These are phyloP conservation scores for Astrocystis sublimbata DNA, from an alignment of 495 filamentous ascomycete species.

Conservation along the genomic window DNA sequence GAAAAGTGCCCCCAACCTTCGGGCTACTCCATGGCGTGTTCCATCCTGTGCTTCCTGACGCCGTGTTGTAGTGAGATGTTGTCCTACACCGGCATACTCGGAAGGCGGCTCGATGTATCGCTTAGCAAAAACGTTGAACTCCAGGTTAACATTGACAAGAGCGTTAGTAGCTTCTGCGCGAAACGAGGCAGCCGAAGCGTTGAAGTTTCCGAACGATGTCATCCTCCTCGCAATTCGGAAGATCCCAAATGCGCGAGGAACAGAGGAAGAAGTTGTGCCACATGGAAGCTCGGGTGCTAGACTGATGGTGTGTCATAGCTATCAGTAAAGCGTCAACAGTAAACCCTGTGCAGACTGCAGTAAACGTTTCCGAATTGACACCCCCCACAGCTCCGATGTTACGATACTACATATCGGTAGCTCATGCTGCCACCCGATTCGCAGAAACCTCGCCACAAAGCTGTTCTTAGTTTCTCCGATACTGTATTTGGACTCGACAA, in stretches of 20 bases:
- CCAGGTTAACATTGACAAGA: neutral
- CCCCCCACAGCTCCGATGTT: neutral
- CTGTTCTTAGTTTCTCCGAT: neutral
- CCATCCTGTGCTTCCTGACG: neutral
- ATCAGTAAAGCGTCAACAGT: neutral
- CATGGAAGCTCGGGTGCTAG: neutral
- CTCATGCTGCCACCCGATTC: neutral
- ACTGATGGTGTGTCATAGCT: neutral
- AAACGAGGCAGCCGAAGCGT: slow-evolving; percentile 1
- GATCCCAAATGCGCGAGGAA: neutral
- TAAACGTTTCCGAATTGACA: neutral
- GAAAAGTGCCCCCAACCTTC: slow-evolving; percentile 37
- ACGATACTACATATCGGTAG: neutral
- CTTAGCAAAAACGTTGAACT: slow-evolving; percentile 1
- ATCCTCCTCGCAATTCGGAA: neutral
- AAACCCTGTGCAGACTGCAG: too few species aligned
- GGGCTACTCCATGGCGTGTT: slow-evolving; percentile 30
- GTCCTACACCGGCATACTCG: slow-evolving; percentile 8
- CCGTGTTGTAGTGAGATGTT: slow-evolving; percentile 2
- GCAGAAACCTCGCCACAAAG: neutral
- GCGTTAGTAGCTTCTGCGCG: slow-evolving; percentile 2
- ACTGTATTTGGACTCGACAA: neutral
- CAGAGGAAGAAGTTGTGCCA: neutral
- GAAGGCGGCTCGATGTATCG: neutral
- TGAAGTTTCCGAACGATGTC: slow-evolving; percentile 2